Percentiles rank a stretch among this genome's conserved stretches.
These are phyloP conservation scores for Tetraselmis chui DNA, from an alignment of 139 green algal genomes.

Conservation along the genomic window DNA sequence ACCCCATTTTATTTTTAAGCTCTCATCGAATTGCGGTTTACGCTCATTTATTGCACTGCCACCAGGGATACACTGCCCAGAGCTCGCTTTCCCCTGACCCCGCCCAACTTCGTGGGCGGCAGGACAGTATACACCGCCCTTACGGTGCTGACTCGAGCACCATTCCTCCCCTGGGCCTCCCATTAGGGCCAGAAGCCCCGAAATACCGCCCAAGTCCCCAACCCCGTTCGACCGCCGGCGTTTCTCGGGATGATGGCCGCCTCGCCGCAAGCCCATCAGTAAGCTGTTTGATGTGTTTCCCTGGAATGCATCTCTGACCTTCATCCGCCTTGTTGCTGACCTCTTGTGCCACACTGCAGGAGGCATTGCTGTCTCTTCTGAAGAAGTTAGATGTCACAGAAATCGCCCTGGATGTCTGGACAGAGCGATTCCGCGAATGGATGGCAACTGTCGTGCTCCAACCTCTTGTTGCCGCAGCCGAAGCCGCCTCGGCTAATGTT, in stretches of 20 bases:
- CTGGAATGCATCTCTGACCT: not conserved
- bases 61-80: not conserved
- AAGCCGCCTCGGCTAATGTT: slow-evolving; percentile 8
- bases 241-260: not conserved
- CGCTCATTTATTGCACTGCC: not conserved
- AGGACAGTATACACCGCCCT: too few relatives aligned
- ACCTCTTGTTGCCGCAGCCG: slow-evolving; percentile 40
- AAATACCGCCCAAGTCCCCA: not conserved
- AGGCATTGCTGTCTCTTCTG: not conserved
- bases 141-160: not conserved
- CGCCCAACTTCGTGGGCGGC: not conserved
- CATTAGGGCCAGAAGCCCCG: not conserved
- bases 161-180: not conserved
- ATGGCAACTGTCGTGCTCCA: slow-evolving; percentile 46
- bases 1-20: not conserved
- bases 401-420: slow-evolving; percentile 32
- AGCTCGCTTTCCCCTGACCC: not conserved
- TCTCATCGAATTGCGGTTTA: too few relatives aligned
- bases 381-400: not conserved
- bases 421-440: slow-evolving; percentile 63
- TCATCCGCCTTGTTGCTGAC: not conserved
- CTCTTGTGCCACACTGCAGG: not conserved
- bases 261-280: not conserved
- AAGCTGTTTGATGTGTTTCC: not conserved
- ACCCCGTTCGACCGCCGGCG: not conserved